These are phyloP conservation scores for Fusarium sterilihyphosum DNA, from an alignment of 2,329 filamentous ascomycete genomes.

Conservation along the genomic window DNA sequence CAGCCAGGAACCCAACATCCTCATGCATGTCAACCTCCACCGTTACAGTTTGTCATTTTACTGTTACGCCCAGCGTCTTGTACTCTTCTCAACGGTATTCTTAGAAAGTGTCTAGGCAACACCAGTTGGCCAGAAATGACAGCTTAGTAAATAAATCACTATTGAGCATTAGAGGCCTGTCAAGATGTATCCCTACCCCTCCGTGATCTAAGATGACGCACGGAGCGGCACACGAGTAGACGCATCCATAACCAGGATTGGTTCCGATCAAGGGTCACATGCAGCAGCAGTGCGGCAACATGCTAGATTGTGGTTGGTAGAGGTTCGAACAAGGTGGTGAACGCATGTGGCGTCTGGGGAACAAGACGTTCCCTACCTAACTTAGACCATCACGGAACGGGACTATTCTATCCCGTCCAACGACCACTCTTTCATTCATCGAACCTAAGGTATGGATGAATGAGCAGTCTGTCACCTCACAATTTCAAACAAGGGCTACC, in stretches of 20 bases:
- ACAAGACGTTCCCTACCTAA: not conserved
- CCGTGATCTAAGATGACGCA: slow-evolving; percentile 24
- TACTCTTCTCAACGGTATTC: not conserved
- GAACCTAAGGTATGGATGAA: not conserved
- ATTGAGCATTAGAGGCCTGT: not conserved
- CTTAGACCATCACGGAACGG: not conserved
- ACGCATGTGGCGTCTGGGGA: slow-evolving; percentile 17
- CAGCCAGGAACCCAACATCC: slow-evolving; percentile 1
- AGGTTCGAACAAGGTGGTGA: not conserved
- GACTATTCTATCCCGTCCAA: not conserved
- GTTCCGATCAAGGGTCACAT: slow-evolving; percentile 26
- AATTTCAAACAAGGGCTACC: not conserved
- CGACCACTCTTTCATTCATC: not conserved
- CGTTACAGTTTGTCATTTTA: not conserved
- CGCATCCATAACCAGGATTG: slow-evolving; percentile 4
- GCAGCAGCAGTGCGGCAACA: slow-evolving; percentile 6
- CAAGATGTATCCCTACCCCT: slow-evolving; percentile 9
- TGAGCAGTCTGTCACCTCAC: not conserved
- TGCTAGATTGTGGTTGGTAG: slow-evolving; percentile 7
- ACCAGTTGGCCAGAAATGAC: not conserved
- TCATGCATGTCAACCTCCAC: not conserved
- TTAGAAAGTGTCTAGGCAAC: not conserved
- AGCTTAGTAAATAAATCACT: too few species aligned
- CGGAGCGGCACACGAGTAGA: slow-evolving; percentile 8
- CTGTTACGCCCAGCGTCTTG: not conserved